A percentile compares a stretch with the other conserved stretches of the same genome.
These are phyloP conservation scores for Candida pseudofarinosa DNA, from an alignment of 805 yeast genomes.

Conservation along the genomic window DNA sequence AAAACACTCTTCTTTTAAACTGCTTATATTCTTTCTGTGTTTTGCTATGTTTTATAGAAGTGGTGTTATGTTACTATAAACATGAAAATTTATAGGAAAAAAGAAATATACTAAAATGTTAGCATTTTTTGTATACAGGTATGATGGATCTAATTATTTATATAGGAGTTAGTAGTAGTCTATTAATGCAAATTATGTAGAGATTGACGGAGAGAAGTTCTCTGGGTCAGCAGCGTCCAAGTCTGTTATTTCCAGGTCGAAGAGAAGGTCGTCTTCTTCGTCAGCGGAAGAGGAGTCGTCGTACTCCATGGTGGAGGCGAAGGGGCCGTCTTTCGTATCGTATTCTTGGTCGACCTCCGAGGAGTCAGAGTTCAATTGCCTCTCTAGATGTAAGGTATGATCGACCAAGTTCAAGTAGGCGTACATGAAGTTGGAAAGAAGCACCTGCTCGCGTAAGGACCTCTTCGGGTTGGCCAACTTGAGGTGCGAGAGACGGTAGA, in stretches of 20 bases:
- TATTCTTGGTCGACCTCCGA: conserved; percentile 5
- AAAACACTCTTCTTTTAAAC: neutral
- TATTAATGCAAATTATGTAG: neutral
- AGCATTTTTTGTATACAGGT: neutral
- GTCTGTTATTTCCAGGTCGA: conserved; percentile 2
- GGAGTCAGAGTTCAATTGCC: conserved; percentile 39
- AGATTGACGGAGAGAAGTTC: neutral
- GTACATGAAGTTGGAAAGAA: conserved; percentile 94
- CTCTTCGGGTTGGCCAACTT: conserved; percentile 93
- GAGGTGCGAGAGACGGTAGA: conserved; percentile 86
- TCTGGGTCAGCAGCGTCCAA: conserved; percentile 9
- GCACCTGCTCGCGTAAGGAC: conserved; percentile 86
- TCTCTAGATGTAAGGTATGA: conserved; percentile 74
- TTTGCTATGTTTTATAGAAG: conserved; percentile 1
- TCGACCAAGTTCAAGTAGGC: conserved; percentile 92
- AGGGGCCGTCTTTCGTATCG: conserved; percentile 8
- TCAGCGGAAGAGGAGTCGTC: conserved; percentile 5
- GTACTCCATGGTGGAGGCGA: conserved; percentile 2
- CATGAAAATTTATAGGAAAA: neutral
- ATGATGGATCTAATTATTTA: too few species aligned
- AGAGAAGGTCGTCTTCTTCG: conserved; percentile 1
- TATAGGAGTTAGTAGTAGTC: neutral
- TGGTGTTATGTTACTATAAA: conserved; percentile 1
- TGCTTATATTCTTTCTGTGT: conserved; percentile 2
- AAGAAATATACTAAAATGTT: neutral